These are phyloP conservation scores for Trifolium fragiferum DNA, from an alignment of 306 rosid species.

Conservation along the genomic window DNA sequence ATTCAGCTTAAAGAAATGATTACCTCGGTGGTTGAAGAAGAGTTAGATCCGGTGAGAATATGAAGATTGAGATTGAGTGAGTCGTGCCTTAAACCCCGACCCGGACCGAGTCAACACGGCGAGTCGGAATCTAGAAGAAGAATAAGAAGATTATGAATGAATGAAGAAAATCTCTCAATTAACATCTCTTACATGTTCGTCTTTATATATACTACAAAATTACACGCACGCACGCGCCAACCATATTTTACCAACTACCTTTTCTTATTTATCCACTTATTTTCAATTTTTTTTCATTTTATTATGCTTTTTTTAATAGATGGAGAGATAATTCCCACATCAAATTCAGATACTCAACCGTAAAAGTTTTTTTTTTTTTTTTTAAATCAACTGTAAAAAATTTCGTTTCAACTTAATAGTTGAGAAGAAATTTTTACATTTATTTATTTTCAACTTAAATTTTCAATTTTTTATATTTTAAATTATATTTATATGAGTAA, in stretches of 20 bases:
- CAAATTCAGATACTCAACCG: too few species aligned
- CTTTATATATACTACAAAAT: conserved; percentile 30
- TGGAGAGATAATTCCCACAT: too few species aligned
- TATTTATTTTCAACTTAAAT: too few species aligned
- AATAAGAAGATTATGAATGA: not conserved
- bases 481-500: too few species aligned
- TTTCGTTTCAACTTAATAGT: too few species aligned
- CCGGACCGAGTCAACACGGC: conserved; percentile 49
- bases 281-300: too few species aligned
- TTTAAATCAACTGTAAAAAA: too few species aligned
- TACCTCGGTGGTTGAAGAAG: conserved; percentile 33
- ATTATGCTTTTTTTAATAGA: too few species aligned
- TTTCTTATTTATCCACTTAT: not conserved
- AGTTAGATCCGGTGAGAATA: conserved; percentile 47
- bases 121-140: conserved; percentile 41
- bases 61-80: conserved; percentile 37
- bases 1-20: not conserved
- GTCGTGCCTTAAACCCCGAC: conserved; percentile 41
- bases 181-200: not conserved
- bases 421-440: too few species aligned
- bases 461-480: too few species aligned
- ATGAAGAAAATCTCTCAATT: not conserved
- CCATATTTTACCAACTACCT: conserved; percentile 6
- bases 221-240: conserved; percentile 35
- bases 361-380: too few species aligned